Evolutionary conservation across 1,139 yeast species (phyloP).

Genomic region (Hyphopichia burtonii): DNA sequence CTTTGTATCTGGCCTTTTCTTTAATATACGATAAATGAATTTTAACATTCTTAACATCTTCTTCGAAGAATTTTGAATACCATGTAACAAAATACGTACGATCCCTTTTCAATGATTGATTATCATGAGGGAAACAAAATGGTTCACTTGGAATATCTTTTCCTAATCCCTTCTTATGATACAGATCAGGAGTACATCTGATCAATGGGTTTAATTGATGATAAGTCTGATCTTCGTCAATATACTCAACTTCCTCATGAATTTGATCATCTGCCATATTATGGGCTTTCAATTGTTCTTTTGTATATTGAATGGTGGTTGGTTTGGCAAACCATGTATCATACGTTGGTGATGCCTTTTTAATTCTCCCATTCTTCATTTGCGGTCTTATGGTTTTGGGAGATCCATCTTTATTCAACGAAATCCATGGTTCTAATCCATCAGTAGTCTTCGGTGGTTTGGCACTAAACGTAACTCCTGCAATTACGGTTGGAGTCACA

Average conservation of each 20-base stretch:
- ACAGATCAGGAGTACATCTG: constrained; percentile 80
- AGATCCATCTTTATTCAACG: constrained; percentile 72
- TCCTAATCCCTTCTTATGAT: constrained; percentile 62
- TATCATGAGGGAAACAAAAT: constrained; percentile 77
- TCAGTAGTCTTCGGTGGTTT: constrained; percentile 66
- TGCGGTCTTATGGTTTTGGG: constrained; percentile 79
- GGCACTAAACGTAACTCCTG: constrained; percentile 76
- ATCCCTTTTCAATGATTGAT: constrained; percentile 52
- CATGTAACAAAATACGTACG: constrained; percentile 75
- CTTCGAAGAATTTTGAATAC: constrained; percentile 63
- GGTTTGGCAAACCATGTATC: constrained; percentile 76
- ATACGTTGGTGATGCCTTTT: constrained; percentile 68
- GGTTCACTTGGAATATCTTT: constrained; percentile 63
- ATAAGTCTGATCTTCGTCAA: constrained; percentile 69
- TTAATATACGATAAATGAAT: constrained; percentile 66
- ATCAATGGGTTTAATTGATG: constrained; percentile 71
- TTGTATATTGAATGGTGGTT: constrained; percentile 52
- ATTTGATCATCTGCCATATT: constrained; percentile 61
- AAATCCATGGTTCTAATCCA: constrained; percentile 79
- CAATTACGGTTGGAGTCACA: constrained; percentile 79
- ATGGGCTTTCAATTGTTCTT: constrained; percentile 66
- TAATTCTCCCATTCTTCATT: constrained; percentile 66
- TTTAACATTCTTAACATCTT: constrained; percentile 56
- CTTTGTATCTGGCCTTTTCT: constrained; percentile 54
- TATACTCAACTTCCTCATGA: constrained; percentile 51